These are phyloP conservation scores for Cucumis sativus DNA, from an alignment of 306 rosid genomes.

Conservation along the genomic window DNA sequence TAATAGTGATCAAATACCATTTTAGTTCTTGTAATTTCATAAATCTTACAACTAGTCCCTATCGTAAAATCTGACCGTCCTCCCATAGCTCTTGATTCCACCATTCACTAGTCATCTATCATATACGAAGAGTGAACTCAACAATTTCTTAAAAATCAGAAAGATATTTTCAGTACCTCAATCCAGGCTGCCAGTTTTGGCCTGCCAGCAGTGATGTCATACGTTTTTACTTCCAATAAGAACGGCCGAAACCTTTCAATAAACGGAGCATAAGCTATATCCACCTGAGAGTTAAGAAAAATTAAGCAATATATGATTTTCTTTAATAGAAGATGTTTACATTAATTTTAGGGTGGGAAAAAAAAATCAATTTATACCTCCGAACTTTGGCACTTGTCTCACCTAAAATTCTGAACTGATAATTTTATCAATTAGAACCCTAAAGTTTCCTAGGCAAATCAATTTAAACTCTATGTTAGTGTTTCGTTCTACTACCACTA, in stretches of 20 bases:
- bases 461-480: too few species aligned
- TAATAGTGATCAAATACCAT: background rate
- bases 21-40: too few species aligned
- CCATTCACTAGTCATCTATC: background rate
- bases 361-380: too few species aligned
- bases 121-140: background rate
- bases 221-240: constrained; percentile 42
- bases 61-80: background rate
- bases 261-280: constrained; percentile 77
- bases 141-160: background rate
- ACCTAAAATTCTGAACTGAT: too few species aligned
- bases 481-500: too few species aligned
- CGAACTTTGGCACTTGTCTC: too few species aligned
- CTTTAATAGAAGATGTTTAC: background rate
- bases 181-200: constrained; percentile 60
- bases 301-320: background rate
- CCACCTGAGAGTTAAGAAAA: constrained; percentile 41
- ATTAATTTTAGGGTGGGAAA: background rate
- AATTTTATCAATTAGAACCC: too few species aligned
- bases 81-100: background rate
- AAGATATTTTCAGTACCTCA: constrained; percentile 28
- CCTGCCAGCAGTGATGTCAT: constrained; percentile 53
- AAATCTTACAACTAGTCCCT: too few species aligned
- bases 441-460: too few species aligned
- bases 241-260: constrained; percentile 62